These are phyloP conservation scores for Beauveria asiatica DNA, from an alignment of 2,329 filamentous ascomycete species.

Conservation along the genomic window DNA sequence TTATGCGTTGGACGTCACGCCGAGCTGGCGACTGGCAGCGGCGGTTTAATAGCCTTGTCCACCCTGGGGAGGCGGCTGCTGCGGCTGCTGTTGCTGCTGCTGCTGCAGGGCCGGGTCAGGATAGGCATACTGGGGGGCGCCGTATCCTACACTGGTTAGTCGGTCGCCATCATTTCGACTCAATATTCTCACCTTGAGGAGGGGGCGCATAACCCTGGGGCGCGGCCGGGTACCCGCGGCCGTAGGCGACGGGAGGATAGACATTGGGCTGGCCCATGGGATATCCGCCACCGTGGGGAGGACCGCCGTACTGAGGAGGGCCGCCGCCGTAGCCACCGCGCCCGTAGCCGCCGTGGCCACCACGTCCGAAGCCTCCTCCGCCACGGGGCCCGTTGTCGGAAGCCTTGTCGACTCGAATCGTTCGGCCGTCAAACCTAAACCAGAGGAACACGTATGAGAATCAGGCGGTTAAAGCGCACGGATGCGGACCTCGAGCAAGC, in stretches of 20 bases:
- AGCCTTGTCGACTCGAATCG: conserved; percentile 92
- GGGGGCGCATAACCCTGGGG: conserved; percentile 27
- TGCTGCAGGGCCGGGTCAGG: conserved; percentile 35
- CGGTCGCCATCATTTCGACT: neutral
- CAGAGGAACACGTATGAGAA: conserved; percentile 8
- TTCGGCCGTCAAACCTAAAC: conserved; percentile 82
- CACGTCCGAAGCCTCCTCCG: conserved; percentile 39
- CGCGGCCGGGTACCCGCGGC: conserved; percentile 30
- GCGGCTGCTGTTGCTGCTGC: conserved; percentile 28
- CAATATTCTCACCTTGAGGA: conserved; percentile 31
- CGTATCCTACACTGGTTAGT: conserved; percentile 25
- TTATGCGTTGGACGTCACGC: neutral
- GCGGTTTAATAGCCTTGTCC: conserved; percentile 34
- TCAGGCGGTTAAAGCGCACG: conserved; percentile 12
- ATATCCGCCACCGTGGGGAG: conserved; percentile 30
- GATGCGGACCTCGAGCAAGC: conserved; percentile 11
- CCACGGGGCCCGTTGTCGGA: conserved; percentile 67
- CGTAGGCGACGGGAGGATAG: conserved; percentile 29
- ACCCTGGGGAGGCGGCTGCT: conserved; percentile 18
- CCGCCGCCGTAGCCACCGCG: conserved; percentile 36
- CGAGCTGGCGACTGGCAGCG: neutral
- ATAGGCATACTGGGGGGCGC: conserved; percentile 37
- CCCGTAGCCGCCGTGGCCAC: conserved; percentile 28
- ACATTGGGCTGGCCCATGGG: conserved; percentile 26
- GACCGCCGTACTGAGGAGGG: conserved; percentile 28